These are phyloP conservation scores for Eragrostis tef DNA, from an alignment of 202 grass and related monocot species.

Conservation along the genomic window DNA sequence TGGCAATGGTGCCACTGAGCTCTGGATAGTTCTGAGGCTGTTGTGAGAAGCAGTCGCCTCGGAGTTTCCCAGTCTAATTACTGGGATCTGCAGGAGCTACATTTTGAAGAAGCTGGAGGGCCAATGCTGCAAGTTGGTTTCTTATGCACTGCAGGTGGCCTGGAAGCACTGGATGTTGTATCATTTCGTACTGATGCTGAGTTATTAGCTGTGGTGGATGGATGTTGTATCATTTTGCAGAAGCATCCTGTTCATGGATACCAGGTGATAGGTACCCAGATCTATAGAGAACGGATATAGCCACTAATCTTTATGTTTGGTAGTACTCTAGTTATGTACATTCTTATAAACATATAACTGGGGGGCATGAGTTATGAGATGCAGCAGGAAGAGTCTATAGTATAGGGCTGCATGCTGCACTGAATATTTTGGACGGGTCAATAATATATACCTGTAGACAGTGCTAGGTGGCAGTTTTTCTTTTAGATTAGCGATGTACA, in stretches of 20 bases:
- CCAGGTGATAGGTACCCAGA: neutral
- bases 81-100: slow-evolving; percentile 25
- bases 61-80: slow-evolving; percentile 36
- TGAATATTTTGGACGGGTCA: slow-evolving; percentile 30
- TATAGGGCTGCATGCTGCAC: slow-evolving; percentile 32
- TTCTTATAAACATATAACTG: slow-evolving; percentile 41
- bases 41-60: slow-evolving; percentile 29
- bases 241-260: slow-evolving; percentile 9
- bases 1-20: slow-evolving; percentile 37
- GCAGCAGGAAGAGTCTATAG: slow-evolving; percentile 21
- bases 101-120: slow-evolving; percentile 49
- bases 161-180: slow-evolving; percentile 35
- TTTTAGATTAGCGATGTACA: slow-evolving; percentile 10
- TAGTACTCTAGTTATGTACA: slow-evolving; percentile 46
- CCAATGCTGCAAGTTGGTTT: slow-evolving; percentile 24
- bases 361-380: slow-evolving; percentile 2
- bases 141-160: slow-evolving; percentile 23
- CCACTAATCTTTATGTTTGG: slow-evolving; percentile 38
- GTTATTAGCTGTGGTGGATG: slow-evolving; percentile 27
- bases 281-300: slow-evolving; percentile 21
- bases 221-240: slow-evolving; percentile 23
- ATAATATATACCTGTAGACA: slow-evolving; percentile 29
- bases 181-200: slow-evolving; percentile 15
- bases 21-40: neutral
- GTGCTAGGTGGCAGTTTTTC: neutral